Base-by-base conservation (phyloP, 108 stramenopile species). In the Cyclotella atomus region DNA sequence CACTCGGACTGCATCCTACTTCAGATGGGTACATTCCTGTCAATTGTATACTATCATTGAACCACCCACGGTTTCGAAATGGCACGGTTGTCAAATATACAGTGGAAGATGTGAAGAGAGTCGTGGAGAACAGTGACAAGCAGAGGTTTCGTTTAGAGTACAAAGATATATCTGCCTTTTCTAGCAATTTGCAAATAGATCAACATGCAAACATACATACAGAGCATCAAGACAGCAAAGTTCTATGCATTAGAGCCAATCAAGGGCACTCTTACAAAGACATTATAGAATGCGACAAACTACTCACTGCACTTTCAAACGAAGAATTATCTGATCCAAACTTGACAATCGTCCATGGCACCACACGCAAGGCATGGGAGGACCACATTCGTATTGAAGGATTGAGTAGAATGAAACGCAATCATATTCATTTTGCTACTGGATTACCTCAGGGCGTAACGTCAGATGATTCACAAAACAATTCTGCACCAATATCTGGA, bases 371-470 rank as follows among this genome's bases (percentile, higher is more conserved):
- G 23, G 81, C 88, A 38, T 94, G 91, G 91, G 55, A 86, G 7
- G 64, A 81, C 20, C 81, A 78, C 19, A 91, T 91, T 44, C 45
- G 71, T 46, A 68, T 62, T n/a, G 77, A 84, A 44, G 90, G 91
- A n/a, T 68, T 94, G 50, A 67, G 54, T 29, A 76, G 81, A 52
- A 91, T 89, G 89, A 88, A 73, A 27, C 79, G 90, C 53, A 91
- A 87, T 36, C 93, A 94, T 38, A 94, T 94, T 44, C 93, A 94
- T 73, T 91, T 89, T 82, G 93, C 91, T 7, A 59, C 82, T 3
- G 93, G 93, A 14, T 30, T 94, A 67, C 89, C 88, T n/a, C n/a
- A n/a, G n/a, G n/a, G n/a, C 15, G 43, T 20, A 24, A 38, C 25
- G 17, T 6, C 10, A 46, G 21, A 35, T 16, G 30, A 27, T 23